Base-by-base conservation (phyloP, 2,329 filamentous ascomycete genomes). In the Epichloe festucae region DNA sequence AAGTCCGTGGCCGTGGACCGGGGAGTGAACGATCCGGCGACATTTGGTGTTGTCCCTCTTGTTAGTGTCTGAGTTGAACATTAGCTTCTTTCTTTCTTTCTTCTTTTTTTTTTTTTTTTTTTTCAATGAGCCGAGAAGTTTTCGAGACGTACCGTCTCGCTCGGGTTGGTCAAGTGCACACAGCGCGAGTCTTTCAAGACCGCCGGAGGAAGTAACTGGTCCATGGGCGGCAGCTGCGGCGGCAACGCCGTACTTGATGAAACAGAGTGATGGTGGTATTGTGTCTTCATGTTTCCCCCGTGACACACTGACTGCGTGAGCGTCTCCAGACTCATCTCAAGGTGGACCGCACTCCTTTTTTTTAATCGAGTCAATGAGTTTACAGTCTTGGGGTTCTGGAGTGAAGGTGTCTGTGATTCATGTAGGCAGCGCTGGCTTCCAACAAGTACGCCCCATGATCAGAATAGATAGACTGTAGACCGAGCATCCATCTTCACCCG, bases 31-130 rank as follows among this genome's bases (percentile, higher is more conserved):
- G 58, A 58, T 11, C 63, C 65, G 2, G 35, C 15, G 34, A 38
- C 31, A n/a, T 41, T 39, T 15, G 42, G 36, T 21, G 47, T 49
- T n/a, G 47, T 43, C 21, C 59, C 62, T 19, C 62, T 59, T 19
- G 63, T 63, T 1, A 69, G 53, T 1, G 67, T 69, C 67, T 69
- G 34, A 7, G 7, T 17, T 3, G 4, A 21, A 21, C 2, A n/a
- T 50, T 39, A 47, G 34, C 42, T 41, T 7, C 2, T 23, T 7
- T 23, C 6, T 23, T 7, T 17, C 17, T 17, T 17, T 17, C 17
- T 17, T 17, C 17, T 17, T 17, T 17, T 17, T 17, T 17, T 17
- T 17, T 17, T n/a, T 27, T 27, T 27, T 27, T 27, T 27, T 31
- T 10, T 3, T 7, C 1, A 8, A 31, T 8, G 1, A 31, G 31